These are phyloP conservation scores for Zasmidium citrigriseum DNA, from an alignment of 2,329 filamentous ascomycete species.

Conservation along the genomic window DNA sequence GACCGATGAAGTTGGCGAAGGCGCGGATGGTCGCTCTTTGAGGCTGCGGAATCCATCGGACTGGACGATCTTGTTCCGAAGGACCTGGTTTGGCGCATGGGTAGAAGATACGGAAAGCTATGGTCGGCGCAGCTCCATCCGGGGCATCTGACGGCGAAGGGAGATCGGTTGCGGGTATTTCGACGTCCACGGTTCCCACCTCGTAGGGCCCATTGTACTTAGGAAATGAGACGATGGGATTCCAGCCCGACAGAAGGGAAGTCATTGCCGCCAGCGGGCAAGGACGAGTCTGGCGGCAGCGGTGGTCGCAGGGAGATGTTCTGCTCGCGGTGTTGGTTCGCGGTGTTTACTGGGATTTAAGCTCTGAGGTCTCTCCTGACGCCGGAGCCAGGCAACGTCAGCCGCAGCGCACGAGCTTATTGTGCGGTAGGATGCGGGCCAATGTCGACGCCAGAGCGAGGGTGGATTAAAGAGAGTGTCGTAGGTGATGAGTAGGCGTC, in stretches of 20 bases:
- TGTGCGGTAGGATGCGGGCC: background rate
- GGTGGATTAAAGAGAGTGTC: background rate
- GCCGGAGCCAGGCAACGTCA: slow-evolving; percentile 1
- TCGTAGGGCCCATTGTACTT: slow-evolving; percentile 75
- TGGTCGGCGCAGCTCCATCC: slow-evolving; percentile 63
- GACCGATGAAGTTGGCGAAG: slow-evolving; percentile 75
- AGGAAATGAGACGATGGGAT: slow-evolving; percentile 71
- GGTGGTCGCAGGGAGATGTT: background rate
- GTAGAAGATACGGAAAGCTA: slow-evolving; percentile 82
- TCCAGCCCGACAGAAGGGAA: slow-evolving; percentile 52
- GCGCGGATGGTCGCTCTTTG: slow-evolving; percentile 73
- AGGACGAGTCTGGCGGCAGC: background rate
- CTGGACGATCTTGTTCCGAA: slow-evolving; percentile 54
- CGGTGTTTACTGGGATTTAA: background rate
- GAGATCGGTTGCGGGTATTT: slow-evolving; percentile 66
- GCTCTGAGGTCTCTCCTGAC: slow-evolving; percentile 4
- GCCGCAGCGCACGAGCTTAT: background rate
- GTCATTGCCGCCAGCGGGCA: slow-evolving; percentile 32
- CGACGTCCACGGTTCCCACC: slow-evolving; percentile 78
- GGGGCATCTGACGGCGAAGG: slow-evolving; percentile 59
- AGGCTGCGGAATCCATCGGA: slow-evolving; percentile 76
- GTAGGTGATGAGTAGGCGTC: background rate
- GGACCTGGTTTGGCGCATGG: slow-evolving; percentile 55
- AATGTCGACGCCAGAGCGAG: background rate
- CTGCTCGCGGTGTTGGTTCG: background rate